Base-by-base conservation (phyloP, 805 yeast species). In the Ogataea ganodermae region DNA sequence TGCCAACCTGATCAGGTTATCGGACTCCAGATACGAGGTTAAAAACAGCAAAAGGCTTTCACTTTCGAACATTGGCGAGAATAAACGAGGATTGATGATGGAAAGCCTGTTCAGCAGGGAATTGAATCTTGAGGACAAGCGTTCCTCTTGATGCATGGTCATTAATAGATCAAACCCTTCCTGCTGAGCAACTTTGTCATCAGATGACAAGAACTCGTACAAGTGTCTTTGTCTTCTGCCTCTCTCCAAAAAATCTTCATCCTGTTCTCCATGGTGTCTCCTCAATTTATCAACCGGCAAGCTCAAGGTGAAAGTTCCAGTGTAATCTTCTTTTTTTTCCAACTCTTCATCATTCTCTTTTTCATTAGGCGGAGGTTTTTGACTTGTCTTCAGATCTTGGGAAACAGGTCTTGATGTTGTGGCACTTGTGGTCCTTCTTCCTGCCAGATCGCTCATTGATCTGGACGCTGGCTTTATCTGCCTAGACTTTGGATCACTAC, bases 1-100 rank as follows among this genome's bases (percentile, higher is more conserved):
- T 7, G 48, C 46, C 6, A 65, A 18, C 37, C 70, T 50, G 3
- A 66, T 27, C 9, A 61, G 45, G 44, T 66, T 64, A n/a, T 65
- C 66, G 8, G 60, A 45, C 13, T 63, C 55, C 20, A 66, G 36
- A 31, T 51, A 56, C 4, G 38, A 44, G 2, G 55, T 30, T 12
- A 62, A 37, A 21, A 38, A 46, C 3, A 42, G 37, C 1, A 60
- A 26, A 21, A 51, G 39, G 2, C 35, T 18, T 4, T 42, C 49
- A 33, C 52, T 42, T 2, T 51, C 49, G 39, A 64, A 62, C 12
- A 64, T 45, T 3, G 51, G 48, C 7, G 44, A 28, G 33, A 65
- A 59, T 3, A 62, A n/a, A 1, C 40, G 27, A 1, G 69, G 62
- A 35, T 54, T 55, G 3, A 46, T 22, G 3, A 55, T 44, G 1